Base-by-base conservation (phyloP, 495 filamentous ascomycete species). In the Aspergillus conjunctus region DNA sequence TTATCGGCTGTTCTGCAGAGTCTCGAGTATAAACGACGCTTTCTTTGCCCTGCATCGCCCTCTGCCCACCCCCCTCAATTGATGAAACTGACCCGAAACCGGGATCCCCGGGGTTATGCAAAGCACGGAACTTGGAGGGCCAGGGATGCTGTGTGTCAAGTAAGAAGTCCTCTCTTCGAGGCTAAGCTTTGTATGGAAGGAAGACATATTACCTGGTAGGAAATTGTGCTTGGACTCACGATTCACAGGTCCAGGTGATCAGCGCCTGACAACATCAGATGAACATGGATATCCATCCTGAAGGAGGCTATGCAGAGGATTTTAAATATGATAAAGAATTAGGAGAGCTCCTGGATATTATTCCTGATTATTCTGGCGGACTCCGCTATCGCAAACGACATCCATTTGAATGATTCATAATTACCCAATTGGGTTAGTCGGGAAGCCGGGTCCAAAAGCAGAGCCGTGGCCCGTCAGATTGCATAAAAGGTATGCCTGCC, bases 371-470 rank as follows among this genome's bases (percentile, higher is more conserved):
- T 41, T 20, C n/a, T 48, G 44, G 18, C 44, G 34, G 31, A 49
- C 63, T 61, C 60, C 64, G 65, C 63, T 61, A 56, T 56, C 58
- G 57, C 52, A 14, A 22, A 41, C 12, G 30, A 32, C 14, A 32
- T 32, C 21, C 7, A 15, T 34, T 9, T 10, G 60, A 21, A 58
- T 67, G 65, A 67, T 53, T 67, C 65, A 67, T 57, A 4, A n/a
- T 20, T 61, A 48, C 62, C 50, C 3, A 8, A 32, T 46, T 20
- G 31, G 54, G 61, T 52, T 64, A 64, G 61, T 12, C 21, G 0
- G 54, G 21, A 34, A 50, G 54, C 20, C 32, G n/a, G n/a, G n/a
- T n/a, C n/a, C n/a, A n/a, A n/a, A n/a, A n/a, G n/a, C n/a, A n/a
- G n/a, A n/a, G n/a, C n/a, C n/a, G n/a, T n/a, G n/a, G 56, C 56